These are phyloP conservation scores for Lophium mytilinum DNA, from an alignment of 495 filamentous ascomycete species.

Conservation along the genomic window DNA sequence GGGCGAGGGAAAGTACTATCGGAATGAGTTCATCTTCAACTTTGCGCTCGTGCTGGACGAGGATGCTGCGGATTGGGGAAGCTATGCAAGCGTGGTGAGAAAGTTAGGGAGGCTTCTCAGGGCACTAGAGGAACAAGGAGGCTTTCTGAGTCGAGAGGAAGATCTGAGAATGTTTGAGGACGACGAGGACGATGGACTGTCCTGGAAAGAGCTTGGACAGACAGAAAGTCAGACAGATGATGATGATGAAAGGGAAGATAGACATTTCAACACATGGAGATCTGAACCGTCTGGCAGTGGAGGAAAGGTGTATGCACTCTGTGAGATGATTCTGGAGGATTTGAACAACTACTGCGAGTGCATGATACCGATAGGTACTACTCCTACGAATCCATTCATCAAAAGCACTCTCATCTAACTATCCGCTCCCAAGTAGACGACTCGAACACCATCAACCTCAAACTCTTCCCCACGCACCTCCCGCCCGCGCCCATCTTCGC, in stretches of 20 bases:
- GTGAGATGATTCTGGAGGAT: constrained; percentile 89
- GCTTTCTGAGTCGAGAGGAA: constrained; percentile 58
- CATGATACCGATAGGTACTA: constrained; percentile 85
- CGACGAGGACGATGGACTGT: constrained; percentile 20
- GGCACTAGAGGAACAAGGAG: constrained; percentile 77
- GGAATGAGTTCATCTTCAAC: constrained; percentile 98
- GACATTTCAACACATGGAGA: background rate
- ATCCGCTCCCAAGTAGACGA: constrained; percentile 52
- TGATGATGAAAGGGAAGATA: background rate
- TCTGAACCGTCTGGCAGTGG: constrained; percentile 36
- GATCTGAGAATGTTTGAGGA: constrained; percentile 16
- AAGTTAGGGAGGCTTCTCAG: constrained; percentile 79
- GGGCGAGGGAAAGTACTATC: constrained; percentile 45
- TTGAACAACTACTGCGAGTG: constrained; percentile 96
- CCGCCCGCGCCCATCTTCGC: constrained; percentile 68
- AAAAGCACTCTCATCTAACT: background rate
- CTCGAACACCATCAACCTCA: constrained; percentile 91
- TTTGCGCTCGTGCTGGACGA: constrained; percentile 80
- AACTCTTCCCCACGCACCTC: constrained; percentile 78
- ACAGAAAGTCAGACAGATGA: background rate
- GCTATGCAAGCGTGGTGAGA: constrained; percentile 73
- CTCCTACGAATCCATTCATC: background rate
- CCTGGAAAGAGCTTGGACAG: constrained; percentile 22
- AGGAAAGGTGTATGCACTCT: constrained; percentile 67
- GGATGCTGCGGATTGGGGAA: constrained; percentile 50